Base-by-base conservation (phyloP, 2,329 filamentous ascomycete species). In the Falciphora oryzae region DNA sequence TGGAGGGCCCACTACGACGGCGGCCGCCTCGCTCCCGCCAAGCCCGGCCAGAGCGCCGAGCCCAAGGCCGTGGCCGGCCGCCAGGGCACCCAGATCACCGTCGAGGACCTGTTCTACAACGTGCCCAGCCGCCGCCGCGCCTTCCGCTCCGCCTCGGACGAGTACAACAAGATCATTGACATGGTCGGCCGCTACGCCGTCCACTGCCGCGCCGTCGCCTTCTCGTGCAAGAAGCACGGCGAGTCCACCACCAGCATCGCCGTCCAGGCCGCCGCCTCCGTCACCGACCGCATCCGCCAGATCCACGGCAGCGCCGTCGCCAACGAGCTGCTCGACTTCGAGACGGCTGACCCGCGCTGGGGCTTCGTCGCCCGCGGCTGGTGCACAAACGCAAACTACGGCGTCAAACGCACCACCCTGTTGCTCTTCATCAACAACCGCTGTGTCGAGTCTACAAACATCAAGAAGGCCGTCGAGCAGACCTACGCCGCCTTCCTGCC, bases 21-120 rank as follows among this genome's bases (percentile, higher is more conserved):
- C 73, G 94, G 95, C 18, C 91, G 88, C 69, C 83, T 98, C 59
- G 85, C 86, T 8, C 89, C 94, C 18, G 81, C 91, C 13, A 98
- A 98, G 74, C 93, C 94, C 14, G 94, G 94, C 16, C 93, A 97
- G 73, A 87, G 83, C 68, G 82, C 90, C 1, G 93, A 96, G 57
- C 95, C 95, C 2, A 97, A 92, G 73, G 88, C 92, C 5, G 91
- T 89, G 56, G 94, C 95, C 59, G 95, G 95, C 22, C 86, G 93
- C 22, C 89, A 87, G 67, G 95, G 95, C 10, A 99, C 95, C 2
- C 93, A 97, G 72, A 97, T 99, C 71, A 93, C 92, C 0, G 93
- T 99, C 22, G 94, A 99, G 73, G 95, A 99, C 74, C 79, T 99
- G 14, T 99, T 99, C 75, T 99, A 97, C 81, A 99, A 97, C 71